Evolutionary conservation across 2,329 filamentous ascomycete genomes (phyloP), one percentile per base, ranked within the genome.

Genomic region (Aspergillus thermomutatus): DNA sequence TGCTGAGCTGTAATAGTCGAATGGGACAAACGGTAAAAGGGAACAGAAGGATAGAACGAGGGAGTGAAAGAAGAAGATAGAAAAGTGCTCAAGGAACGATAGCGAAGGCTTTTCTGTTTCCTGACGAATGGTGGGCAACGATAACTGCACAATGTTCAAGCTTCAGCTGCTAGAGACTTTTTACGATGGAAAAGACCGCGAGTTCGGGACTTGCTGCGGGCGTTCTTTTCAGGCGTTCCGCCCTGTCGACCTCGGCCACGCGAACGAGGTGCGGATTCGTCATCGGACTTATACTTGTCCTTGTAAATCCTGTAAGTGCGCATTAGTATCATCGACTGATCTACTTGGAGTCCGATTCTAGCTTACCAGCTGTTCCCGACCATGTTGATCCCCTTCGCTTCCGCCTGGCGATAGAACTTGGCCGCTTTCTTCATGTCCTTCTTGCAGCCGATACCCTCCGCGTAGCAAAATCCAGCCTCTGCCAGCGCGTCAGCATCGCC

Each of bases 381-480:
- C 92, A 97, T 97, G 75, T 87, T 96, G 81, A 97, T 92, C 6
- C 94, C 94, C 76, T 94, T 94, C 25, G 88, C 87, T 72, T 96
- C 94, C 5, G 94, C 94, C 79, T 88, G 83, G 23, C 94, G 87
- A 73, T 97, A 97, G 68, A 94, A 91, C 59, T 86, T 89, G 57
- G 94, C 93, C 50, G 91, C 93, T 77, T 92, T 97, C 79, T 92
- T 97, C 70, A 97, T 79, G 70, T 97, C 90, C 77, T 97, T 99
- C 80, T 94, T 96, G 72, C 90, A 95, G 4, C 94, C 94, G 53
- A 96, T 81, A 8, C 92, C 94, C 71, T 97, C 87, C 0, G 92
- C 91, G 69, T 97, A 99, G 77, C 93, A 99, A 75, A 94, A 97
- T 17, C 92, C 94, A 7, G 94, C 91, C 77, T 99, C 94, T 7